These are phyloP conservation scores for Skeletonema marinoi DNA, from an alignment of 108 stramenopile species.

Conservation along the genomic window DNA sequence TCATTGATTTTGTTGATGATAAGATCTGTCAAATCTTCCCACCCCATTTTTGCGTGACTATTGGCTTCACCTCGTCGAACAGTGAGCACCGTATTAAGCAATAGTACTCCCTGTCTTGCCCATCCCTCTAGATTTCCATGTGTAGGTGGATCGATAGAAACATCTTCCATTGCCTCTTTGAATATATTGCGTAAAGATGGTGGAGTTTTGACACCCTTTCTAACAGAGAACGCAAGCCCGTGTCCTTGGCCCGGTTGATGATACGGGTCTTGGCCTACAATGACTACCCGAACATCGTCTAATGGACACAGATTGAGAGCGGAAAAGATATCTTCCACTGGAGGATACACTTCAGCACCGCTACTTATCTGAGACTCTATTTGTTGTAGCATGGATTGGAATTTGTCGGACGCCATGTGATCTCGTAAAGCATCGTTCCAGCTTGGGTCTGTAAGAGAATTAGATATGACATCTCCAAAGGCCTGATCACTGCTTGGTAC, in stretches of 20 bases:
- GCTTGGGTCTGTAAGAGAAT: slow-evolving; percentile 50
- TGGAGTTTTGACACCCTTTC: slow-evolving; percentile 74
- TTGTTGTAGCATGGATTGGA: slow-evolving; percentile 29
- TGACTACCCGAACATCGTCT: slow-evolving; percentile 83
- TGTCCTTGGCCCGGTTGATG: slow-evolving; percentile 91
- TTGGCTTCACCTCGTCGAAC: slow-evolving; percentile 91
- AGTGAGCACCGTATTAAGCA: slow-evolving; percentile 96
- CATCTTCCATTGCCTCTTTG: slow-evolving; percentile 77
- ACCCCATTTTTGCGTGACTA: slow-evolving; percentile 91
- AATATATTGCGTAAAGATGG: slow-evolving; percentile 95
- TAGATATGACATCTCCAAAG: slow-evolving; percentile 21
- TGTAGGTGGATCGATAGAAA: slow-evolving; percentile 46
- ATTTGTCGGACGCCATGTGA: slow-evolving; percentile 43
- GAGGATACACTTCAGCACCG: slow-evolving; percentile 85
- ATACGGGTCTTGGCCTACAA: slow-evolving; percentile 99
- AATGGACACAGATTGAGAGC: slow-evolving; percentile 91
- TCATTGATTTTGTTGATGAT: slow-evolving; percentile 67
- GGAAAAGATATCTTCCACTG: slow-evolving; percentile 79
- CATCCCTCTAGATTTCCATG: slow-evolving; percentile 83
- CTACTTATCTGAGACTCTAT: slow-evolving; percentile 32
- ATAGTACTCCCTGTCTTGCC: slow-evolving; percentile 96
- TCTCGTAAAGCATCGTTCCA: slow-evolving; percentile 60
- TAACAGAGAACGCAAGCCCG: slow-evolving; percentile 92
- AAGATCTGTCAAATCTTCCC: slow-evolving; percentile 95
- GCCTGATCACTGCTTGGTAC: not conserved